A percentile compares a stretch with the other conserved stretches of the same genome.
phyloP scores from a whole-genome alignment of 2,329 filamentous ascomycete genomes.

The Phialocephala subalpina region DNA sequence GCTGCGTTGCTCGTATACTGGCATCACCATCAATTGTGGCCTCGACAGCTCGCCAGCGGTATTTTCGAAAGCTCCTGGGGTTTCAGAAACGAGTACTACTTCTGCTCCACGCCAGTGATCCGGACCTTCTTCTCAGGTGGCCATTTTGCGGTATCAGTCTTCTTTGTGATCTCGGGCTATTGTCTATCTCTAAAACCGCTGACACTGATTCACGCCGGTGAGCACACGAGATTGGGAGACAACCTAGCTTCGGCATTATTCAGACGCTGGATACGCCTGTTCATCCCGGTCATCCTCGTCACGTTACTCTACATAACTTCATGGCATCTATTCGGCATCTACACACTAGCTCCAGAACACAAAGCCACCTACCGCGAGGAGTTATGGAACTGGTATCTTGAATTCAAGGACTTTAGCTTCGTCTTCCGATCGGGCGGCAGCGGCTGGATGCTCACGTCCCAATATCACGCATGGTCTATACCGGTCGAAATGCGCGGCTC shows the following conservation, averaged over 20 bases:
- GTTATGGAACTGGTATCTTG: conserved; percentile 45
- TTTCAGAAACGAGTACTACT: conserved; percentile 43
- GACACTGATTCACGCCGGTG: conserved; percentile 47
- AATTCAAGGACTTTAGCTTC: conserved; percentile 76
- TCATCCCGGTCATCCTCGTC: conserved; percentile 52
- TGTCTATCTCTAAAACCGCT: conserved; percentile 54
- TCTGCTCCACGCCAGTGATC: conserved; percentile 62
- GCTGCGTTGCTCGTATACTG: conserved; percentile 56
- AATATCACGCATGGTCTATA: conserved; percentile 65
- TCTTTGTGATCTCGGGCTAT: conserved; percentile 61
- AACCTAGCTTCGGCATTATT: conserved; percentile 56
- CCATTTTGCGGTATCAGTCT: conserved; percentile 64
- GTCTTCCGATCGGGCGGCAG: conserved; percentile 63
- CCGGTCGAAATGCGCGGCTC: conserved; percentile 71
- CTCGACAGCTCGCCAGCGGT: conserved; percentile 38
- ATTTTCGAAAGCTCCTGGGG: conserved; percentile 34
- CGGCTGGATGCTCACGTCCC: conserved; percentile 63
- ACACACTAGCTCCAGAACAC: conserved; percentile 28
- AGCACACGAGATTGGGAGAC: conserved; percentile 46
- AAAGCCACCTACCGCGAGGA: conserved; percentile 37
- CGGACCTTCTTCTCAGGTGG: conserved; percentile 67
- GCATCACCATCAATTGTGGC: conserved; percentile 51
- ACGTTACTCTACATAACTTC: conserved; percentile 47
- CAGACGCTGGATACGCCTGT: conserved; percentile 54
- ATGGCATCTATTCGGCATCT: conserved; percentile 41